Conservation (phyloP, 2,329 filamentous ascomycete species). For the Exophiala viscosa region DNA sequence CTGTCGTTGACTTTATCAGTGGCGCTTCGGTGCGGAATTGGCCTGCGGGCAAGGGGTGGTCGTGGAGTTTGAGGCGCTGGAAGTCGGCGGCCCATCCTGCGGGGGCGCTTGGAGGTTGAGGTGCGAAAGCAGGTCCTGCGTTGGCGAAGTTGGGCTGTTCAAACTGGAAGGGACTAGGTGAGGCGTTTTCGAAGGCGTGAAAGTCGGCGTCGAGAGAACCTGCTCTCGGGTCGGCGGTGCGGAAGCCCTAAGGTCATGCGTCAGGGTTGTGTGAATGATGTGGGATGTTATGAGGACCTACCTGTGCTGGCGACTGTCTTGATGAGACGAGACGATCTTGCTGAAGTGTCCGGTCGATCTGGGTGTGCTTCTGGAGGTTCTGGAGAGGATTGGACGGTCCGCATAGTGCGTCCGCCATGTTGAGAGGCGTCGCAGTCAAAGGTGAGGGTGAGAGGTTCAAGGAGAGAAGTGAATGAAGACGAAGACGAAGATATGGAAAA, state of each 20-base stretch:
- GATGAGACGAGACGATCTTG: conserved; percentile 62
- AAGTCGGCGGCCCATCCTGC: conserved; percentile 46
- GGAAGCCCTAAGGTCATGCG: conserved; percentile 53
- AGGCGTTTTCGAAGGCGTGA: conserved; percentile 62
- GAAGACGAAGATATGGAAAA: not conserved
- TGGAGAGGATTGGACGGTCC: conserved; percentile 73
- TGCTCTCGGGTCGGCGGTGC: conserved; percentile 54
- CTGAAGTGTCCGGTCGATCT: conserved; percentile 66
- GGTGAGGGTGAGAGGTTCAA: not conserved
- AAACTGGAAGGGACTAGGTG: conserved; percentile 30
- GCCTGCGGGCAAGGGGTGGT: conserved; percentile 47
- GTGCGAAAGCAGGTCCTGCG: conserved; percentile 22
- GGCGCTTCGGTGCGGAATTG: conserved; percentile 42
- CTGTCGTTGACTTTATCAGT: conserved; percentile 30
- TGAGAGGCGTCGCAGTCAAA: conserved; percentile 21
- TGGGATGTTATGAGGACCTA: conserved; percentile 33
- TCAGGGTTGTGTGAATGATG: conserved; percentile 14
- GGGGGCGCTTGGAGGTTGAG: conserved; percentile 27
- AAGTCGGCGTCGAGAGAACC: conserved; percentile 63
- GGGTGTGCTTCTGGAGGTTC: conserved; percentile 66
- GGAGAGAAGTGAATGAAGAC: not conserved
- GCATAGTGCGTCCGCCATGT: conserved; percentile 66
- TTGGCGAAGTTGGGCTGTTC: conserved; percentile 28
- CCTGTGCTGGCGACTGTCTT: conserved; percentile 54
- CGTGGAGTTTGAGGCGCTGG: conserved; percentile 43